Evolutionary conservation across 305 asterid species (phyloP).

Genomic region (Fraxinus nigra): DNA sequence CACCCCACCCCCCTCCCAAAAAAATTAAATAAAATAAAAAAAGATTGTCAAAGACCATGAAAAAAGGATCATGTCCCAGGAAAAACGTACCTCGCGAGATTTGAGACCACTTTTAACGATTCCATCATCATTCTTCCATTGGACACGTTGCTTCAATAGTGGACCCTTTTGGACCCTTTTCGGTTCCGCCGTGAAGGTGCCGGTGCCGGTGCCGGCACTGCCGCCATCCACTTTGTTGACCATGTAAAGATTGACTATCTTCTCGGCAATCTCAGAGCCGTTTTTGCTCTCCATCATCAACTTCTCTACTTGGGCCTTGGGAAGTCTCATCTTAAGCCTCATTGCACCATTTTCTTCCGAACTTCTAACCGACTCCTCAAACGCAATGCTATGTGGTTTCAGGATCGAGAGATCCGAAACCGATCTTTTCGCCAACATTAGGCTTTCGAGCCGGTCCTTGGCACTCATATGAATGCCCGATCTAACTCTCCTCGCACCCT

Average conservation of each 20-base stretch:
- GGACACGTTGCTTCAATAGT: conserved; percentile 18
- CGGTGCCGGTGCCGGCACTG: not conserved
- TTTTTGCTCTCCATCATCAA: conserved; percentile 69
- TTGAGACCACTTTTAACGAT: conserved; percentile 29
- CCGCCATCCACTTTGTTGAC: conserved; percentile 14
- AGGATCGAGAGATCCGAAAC: conserved; percentile 58
- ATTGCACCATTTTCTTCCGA: conserved; percentile 27
- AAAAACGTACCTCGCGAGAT: conserved; percentile 62
- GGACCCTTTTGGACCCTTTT: not conserved
- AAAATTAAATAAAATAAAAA: no score
- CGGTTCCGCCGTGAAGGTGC: conserved; percentile 16
- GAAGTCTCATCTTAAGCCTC: conserved; percentile 70
- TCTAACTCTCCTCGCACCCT: conserved; percentile 46
- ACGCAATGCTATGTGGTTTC: conserved; percentile 41
- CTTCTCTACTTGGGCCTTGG: conserved; percentile 74
- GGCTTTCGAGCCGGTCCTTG: conserved; percentile 84
- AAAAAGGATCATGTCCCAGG: not conserved
- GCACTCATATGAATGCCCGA: conserved; percentile 93
- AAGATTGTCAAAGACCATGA: conserved; percentile 14
- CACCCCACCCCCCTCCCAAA: no score
- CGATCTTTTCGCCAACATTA: conserved; percentile 79
- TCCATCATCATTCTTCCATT: conserved; percentile 33
- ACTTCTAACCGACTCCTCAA: conserved; percentile 23
- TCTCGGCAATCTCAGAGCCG: conserved; percentile 59
- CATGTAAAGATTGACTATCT: conserved; percentile 56